Conservation (phyloP, 495 filamentous ascomycete genomes). For the Hyphodiscus hymeniophilus region DNA sequence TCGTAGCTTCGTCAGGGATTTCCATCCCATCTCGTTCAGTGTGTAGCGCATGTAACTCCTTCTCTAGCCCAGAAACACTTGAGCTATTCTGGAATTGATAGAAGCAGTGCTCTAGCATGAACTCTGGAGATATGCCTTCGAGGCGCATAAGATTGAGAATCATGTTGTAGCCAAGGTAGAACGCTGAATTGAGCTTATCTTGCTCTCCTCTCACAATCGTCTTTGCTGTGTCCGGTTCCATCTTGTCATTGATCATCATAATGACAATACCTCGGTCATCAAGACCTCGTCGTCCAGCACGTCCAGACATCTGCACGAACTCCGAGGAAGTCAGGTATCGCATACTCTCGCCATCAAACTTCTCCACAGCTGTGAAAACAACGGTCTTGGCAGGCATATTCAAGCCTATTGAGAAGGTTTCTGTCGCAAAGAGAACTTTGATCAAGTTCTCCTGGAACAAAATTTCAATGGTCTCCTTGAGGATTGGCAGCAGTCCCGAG, state of each 20-base stretch:
- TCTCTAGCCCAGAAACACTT: constrained; percentile 71
- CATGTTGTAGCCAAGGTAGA: constrained; percentile 99
- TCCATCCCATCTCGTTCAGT: constrained; percentile 58
- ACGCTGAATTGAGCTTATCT: constrained; percentile 93
- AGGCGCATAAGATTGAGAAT: constrained; percentile 92
- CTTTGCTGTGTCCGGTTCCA: constrained; percentile 90
- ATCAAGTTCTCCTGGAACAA: constrained; percentile 96
- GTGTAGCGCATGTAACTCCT: constrained; percentile 67
- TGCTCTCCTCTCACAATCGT: constrained; percentile 94
- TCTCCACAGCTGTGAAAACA: constrained; percentile 91
- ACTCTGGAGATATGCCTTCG: constrained; percentile 92
- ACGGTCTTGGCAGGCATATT: constrained; percentile 99
- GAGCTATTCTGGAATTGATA: constrained; percentile 96
- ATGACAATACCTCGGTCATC: constrained; percentile 98
- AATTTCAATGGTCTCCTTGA: constrained; percentile 99
- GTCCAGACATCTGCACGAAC: constrained; percentile 97
- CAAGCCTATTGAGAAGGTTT: constrained; percentile 96
- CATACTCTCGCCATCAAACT: constrained; percentile 78
- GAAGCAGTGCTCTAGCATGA: constrained; percentile 94
- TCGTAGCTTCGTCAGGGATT: constrained; percentile 75
- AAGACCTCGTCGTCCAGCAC: constrained; percentile 90
- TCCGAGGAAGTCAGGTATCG: constrained; percentile 91
- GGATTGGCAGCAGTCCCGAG: constrained; percentile 86
- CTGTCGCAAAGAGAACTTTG: constrained; percentile 95
- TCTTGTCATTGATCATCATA: constrained; percentile 96